Evolutionary conservation across 73 alveolate species (phyloP).

Genomic region (Uronychia setigera): DNA sequence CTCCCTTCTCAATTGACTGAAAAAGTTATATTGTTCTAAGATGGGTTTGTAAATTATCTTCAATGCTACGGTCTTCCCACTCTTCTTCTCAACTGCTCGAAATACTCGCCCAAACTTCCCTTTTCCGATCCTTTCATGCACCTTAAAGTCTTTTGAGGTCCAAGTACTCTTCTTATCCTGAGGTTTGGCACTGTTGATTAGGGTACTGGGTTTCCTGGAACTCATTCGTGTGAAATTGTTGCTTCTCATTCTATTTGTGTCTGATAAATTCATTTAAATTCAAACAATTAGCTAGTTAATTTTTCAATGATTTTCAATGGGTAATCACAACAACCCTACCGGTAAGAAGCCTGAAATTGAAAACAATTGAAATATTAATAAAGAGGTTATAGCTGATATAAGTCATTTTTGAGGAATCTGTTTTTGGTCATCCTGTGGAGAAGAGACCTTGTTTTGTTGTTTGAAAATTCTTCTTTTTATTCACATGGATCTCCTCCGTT

Average conservation of each 20-base stretch:
- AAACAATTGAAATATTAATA: no score
- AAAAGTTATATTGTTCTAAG: conserved; percentile 51
- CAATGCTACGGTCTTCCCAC: conserved; percentile 41
- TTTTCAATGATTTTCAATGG: not conserved
- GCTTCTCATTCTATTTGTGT: not conserved
- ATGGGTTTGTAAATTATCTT: conserved; percentile 37
- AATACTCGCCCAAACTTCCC: conserved; percentile 64
- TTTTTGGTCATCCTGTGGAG: no score
- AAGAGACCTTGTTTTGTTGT: no score
- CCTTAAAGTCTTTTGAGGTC: conserved; percentile 45
- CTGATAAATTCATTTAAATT: not conserved
- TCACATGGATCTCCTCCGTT: no score
- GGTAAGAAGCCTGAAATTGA: no score
- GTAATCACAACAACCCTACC: not conserved
- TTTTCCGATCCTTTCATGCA: conserved; percentile 32
- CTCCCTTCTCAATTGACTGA: conserved; percentile 54
- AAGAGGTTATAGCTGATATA: no score
- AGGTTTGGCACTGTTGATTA: not conserved
- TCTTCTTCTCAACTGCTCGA: conserved; percentile 40
- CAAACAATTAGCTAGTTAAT: not conserved
- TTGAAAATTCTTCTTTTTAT: no score
- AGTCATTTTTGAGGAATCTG: no score
- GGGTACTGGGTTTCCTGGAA: not conserved
- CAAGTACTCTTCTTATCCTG: conserved; percentile 30
- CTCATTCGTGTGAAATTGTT: not conserved